Base-by-base conservation (phyloP, 2,329 filamentous ascomycete species). In the Pseudogymnoascus sp. region DNA sequence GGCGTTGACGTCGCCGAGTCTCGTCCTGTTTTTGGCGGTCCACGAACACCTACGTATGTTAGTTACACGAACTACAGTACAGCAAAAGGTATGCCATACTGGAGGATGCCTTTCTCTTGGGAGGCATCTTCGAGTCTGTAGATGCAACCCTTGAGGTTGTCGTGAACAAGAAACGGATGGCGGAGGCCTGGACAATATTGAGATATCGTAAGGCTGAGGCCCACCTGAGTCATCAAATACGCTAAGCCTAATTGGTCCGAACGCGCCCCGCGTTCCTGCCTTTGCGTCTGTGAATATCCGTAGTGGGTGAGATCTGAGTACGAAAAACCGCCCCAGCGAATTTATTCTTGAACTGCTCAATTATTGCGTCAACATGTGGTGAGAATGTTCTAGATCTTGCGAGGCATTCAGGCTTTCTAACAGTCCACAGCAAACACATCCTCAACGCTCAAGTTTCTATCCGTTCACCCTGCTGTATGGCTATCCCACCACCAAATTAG, bases 401-500 rank as follows among this genome's bases (percentile, higher is more conserved):
- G 47, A 25, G 1, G 33, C 18, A 20, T 18, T 3, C 47, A 18
- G 47, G 9, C 25, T 54, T 54, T 54, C 47, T 54, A 54, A 54
- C 47, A 9, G 28, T 33, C 11, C 9, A 18, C 69, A 97, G 94
- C 81, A 97, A 97, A 83, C 94, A 99, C 80, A 81, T 99, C 72
- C 86, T 99, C 75, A 99, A 99, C 81, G 94, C 93, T 65, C 94
- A 99, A 78, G 94, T 99, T 71, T 81, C 93, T 62, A 95, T 99
- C 77, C 90, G 94, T 70, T 94, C 92, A 61, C 90, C 92, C 65
- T 99, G 94, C 81, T 99, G 94, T 93, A 84, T 70, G 86, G 76
- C 37, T 41, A 57, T 22, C 58, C 54, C 59, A 28, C 38, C 11
- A 37, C 38, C 28, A 54, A 12, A 30, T 11, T 38, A 37, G 30